Evolutionary conservation across 2,329 filamentous ascomycete genomes (phyloP), one percentile per base, ranked within the genome.

Genomic region (Pleurostoma richardsiae): DNA sequence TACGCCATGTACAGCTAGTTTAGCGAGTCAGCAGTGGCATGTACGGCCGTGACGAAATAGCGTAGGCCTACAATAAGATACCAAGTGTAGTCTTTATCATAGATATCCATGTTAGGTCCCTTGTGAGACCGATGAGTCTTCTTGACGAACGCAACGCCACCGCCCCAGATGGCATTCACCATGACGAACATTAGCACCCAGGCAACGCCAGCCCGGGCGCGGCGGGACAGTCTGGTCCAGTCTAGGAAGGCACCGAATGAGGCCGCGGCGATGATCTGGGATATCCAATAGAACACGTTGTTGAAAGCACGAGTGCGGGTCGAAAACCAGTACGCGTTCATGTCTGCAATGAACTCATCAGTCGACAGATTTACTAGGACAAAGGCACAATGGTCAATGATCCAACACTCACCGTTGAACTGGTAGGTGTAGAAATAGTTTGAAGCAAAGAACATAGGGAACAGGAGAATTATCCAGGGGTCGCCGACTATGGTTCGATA

Each of bases 391-490:
- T 19, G 19, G 19, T 19, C 19, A 19, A 19, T 19, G 19, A 19
- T 39, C 27, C 27, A 27, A 30, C 30, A 33, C n/a, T 6, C 11
- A 30, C 33, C 29, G 19, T 78, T 80, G 39, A 85, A 66, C 56
- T 91, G 88, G 63, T 91, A 92, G 47, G 82, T 82, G 66, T 88
- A 88, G 67, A 92, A 92, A 84, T 86, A 90, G 64, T 92, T 91
- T 60, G 83, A 88, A 27, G 84, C 80, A 62, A 88, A 79, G 71
- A 91, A 91, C 83, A 91, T 88, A 56, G 88, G 88, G 68, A 90
- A 90, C 30, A 90, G 76, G 5, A 83, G 66, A 42, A 90, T 54
- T 54, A 90, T 85, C 59, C 52, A 47, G 51, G 49, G 52, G 41
- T 56, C 54, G 45, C 38, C 49, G 19, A 50, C 28, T 36, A 54